These are phyloP conservation scores for Coemansia sp. DNA, from an alignment of 192 early-diverging fungal species.

Conservation along the genomic window DNA sequence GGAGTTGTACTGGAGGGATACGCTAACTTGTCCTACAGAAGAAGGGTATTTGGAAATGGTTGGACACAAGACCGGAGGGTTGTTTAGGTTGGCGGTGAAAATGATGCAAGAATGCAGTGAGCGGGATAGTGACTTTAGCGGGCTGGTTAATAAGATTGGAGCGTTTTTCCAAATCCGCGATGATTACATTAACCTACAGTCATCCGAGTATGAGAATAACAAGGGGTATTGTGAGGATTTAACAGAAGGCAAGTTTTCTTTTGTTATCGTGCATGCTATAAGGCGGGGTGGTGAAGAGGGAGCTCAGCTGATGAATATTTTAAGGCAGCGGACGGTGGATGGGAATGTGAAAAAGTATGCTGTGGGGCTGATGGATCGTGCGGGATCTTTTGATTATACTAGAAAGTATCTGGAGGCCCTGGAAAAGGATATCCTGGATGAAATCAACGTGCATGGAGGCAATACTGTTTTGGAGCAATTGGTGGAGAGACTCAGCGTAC, in stretches of 20 bases:
- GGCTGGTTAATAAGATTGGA: slow-evolving; percentile 83
- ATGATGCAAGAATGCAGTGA: slow-evolving; percentile 82
- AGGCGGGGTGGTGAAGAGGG: slow-evolving; percentile 44
- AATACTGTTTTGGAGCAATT: slow-evolving; percentile 61
- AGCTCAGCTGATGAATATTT: slow-evolving; percentile 77
- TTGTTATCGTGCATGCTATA: slow-evolving; percentile 88
- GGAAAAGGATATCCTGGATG: slow-evolving; percentile 60
- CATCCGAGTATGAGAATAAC: slow-evolving; percentile 80
- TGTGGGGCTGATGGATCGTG: slow-evolving; percentile 72
- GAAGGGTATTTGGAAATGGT: slow-evolving; percentile 95
- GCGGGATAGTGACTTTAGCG: slow-evolving; percentile 60
- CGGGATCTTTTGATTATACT: slow-evolving; percentile 80
- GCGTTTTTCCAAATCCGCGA: slow-evolving; percentile 97
- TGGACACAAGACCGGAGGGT: slow-evolving; percentile 95
- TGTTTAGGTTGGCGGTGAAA: slow-evolving; percentile 88
- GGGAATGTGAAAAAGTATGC: slow-evolving; percentile 86
- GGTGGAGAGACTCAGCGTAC: slow-evolving; percentile 47
- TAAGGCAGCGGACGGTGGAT: slow-evolving; percentile 80
- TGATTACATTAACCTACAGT: slow-evolving; percentile 94
- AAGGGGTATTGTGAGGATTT: slow-evolving; percentile 99
- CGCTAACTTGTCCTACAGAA: slow-evolving; percentile 84
- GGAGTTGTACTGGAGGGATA: slow-evolving; percentile 97
- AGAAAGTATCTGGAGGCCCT: slow-evolving; percentile 57
- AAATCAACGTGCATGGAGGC: slow-evolving; percentile 73
- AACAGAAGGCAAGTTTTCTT: slow-evolving; percentile 99